Base-by-base conservation (phyloP, 2,329 filamentous ascomycete genomes). In the Talaromyces sp. region DNA sequence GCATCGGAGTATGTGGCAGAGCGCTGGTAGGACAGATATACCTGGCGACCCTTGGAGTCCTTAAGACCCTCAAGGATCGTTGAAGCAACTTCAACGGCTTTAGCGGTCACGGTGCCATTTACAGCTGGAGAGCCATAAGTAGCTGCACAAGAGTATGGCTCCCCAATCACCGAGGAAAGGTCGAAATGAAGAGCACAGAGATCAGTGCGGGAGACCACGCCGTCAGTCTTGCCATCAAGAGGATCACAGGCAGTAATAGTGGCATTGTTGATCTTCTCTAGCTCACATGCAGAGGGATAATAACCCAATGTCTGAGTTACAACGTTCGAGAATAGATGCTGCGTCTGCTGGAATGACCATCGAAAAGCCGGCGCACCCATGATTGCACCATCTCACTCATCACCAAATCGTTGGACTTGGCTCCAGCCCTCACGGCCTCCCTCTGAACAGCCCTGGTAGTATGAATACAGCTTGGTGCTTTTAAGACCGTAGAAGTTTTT, bases 381-480 rank as follows among this genome's bases (percentile, higher is more conserved):
- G 43, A 78, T 68, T 27, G 74, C 76, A 22, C 80, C 79, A 64
- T 82, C 80, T 65, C 75, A 81, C 48, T 79, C 75, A 11, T 77
- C 79, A 27, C 35, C 59, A 68, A 77, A 83, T 13, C 81, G 77
- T 68, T 84, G 82, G 0, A 81, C 74, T 68, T 83, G 81, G 59
- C 73, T 77, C 76, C 76, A 78, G 22, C 79, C 82, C 71, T 83
- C 78, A 43, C 81, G 76, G 1, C 81, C 82, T 14, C 82, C 82
- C 61, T 84, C 82, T 4, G 81, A 83, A 69, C 82, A 84, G 2
- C 81, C 82, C 65, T 82, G 77, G 66, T 80, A 84, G 71, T 83
- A 84, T 3, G 60, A 56, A 47, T 73, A 73, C 6, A 72, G 64
- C 60, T 67, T 72, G 13, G 65, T 59, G 16, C 62, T 65, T 3